phyloP scores from a whole-genome alignment of 2,329 filamentous ascomycete genomes.

The Colletotrichum chlorophyti region DNA sequence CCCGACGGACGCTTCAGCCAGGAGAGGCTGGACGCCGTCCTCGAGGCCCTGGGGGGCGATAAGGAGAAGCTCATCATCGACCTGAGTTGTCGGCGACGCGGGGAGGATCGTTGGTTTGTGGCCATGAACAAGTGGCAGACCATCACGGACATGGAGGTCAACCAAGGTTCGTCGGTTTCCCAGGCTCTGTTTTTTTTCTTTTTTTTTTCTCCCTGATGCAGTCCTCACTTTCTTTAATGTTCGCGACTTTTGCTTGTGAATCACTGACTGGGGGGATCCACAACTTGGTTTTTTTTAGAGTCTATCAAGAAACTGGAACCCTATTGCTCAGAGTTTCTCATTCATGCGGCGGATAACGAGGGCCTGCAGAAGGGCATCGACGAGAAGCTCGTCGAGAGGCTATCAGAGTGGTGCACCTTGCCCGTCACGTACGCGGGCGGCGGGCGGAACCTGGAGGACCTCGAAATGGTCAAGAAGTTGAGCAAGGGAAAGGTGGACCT shows the following conservation, averaged over 20 bases:
- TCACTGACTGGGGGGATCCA: slow-evolving; percentile 1
- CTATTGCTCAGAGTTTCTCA: slow-evolving; percentile 95
- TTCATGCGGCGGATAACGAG: slow-evolving; percentile 97
- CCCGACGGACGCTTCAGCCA: slow-evolving; percentile 83
- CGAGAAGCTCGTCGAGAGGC: slow-evolving; percentile 76
- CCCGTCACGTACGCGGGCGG: slow-evolving; percentile 97
- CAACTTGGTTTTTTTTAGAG: slow-evolving; percentile 54
- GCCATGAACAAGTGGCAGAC: slow-evolving; percentile 99
- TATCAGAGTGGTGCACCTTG: slow-evolving; percentile 87
- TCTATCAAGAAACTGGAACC: slow-evolving; percentile 83
- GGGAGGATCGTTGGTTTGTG: slow-evolving; percentile 83
- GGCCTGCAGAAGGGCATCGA: slow-evolving; percentile 92
- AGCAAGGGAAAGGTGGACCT: slow-evolving; percentile 86
- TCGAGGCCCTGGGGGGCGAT: slow-evolving; percentile 75
- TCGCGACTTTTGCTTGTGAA: background rate
- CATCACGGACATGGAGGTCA: slow-evolving; percentile 94
- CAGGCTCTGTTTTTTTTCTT: too few species aligned
- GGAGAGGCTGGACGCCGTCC: slow-evolving; percentile 74
- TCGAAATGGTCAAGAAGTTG: slow-evolving; percentile 80
- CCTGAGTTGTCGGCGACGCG: slow-evolving; percentile 84
- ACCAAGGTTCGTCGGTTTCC: slow-evolving; percentile 69
- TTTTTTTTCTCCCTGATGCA: too few species aligned
- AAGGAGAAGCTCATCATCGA: slow-evolving; percentile 89
- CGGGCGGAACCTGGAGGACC: slow-evolving; percentile 80
- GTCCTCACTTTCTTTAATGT: background rate